Evolutionary conservation across 192 early-diverging fungal species (phyloP).

Genomic region (Gamsiella multidivaricata): DNA sequence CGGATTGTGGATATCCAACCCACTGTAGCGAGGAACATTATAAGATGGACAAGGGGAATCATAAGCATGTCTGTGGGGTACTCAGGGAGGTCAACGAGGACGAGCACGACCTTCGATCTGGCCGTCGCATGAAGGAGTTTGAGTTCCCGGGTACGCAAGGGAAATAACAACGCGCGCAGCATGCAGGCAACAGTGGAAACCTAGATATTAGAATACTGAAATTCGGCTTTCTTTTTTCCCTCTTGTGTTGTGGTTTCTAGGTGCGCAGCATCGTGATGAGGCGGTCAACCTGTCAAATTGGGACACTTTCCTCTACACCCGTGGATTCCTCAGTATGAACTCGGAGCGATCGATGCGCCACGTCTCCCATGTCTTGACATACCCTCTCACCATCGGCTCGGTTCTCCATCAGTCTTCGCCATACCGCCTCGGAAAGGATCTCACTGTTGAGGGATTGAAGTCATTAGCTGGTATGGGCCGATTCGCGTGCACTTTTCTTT

Average conservation of each 20-base stretch:
- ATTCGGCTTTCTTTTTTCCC: no score
- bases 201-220: no score
- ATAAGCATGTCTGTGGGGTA: slow-evolving; percentile 66
- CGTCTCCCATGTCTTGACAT: slow-evolving; percentile 82
- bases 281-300: slow-evolving; percentile 81
- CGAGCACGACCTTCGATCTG: slow-evolving; percentile 83
- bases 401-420: slow-evolving; percentile 79
- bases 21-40: slow-evolving; percentile 81
- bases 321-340: slow-evolving; percentile 79
- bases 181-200: no score
- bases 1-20: slow-evolving; percentile 83
- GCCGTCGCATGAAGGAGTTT: slow-evolving; percentile 79
- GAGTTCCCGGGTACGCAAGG: slow-evolving; percentile 83
- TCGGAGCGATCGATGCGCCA: slow-evolving; percentile 79
- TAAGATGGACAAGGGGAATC: slow-evolving; percentile 63
- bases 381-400: slow-evolving; percentile 81
- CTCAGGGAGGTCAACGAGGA: slow-evolving; percentile 81
- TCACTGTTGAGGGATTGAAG: slow-evolving; percentile 80
- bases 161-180: no score
- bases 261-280: slow-evolving; percentile 76
- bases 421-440: slow-evolving; percentile 67
- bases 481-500: neutral
- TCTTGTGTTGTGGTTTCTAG: slow-evolving; percentile 7
- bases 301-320: slow-evolving; percentile 83
- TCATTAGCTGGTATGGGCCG: slow-evolving; percentile 69